A percentile compares a stretch with the other conserved stretches of the same genome.
Conservation (phyloP, 805 yeast genomes). For the Sugiyamaella qingdaonensis region DNA sequence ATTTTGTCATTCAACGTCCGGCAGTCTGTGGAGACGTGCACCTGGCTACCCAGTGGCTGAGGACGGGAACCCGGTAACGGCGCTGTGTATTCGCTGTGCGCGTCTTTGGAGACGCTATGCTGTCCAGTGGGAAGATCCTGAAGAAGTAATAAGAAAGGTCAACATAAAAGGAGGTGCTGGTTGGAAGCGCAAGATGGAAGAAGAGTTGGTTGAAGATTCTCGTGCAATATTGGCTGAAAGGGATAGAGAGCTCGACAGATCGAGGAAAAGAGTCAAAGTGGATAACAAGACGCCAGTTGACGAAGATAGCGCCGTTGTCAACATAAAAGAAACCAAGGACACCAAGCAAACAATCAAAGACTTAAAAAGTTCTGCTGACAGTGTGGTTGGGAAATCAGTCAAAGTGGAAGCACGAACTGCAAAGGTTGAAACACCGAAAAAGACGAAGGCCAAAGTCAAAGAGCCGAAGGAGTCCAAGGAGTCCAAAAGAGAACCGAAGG, state of each 20-base stretch:
- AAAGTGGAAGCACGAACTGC: constrained; percentile 10
- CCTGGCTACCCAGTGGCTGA: constrained; percentile 53
- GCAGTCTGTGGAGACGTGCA: constrained; percentile 64
- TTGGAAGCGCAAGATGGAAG: constrained; percentile 61
- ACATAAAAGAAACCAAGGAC: constrained; percentile 12
- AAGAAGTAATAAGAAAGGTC: constrained; percentile 52
- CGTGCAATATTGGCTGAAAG: constrained; percentile 28
- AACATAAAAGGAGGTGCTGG: constrained; percentile 47
- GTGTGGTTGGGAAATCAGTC: not conserved
- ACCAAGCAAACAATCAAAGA: constrained; percentile 9
- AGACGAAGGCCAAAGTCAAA: not conserved
- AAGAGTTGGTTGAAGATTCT: constrained; percentile 55
- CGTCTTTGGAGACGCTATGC: constrained; percentile 89
- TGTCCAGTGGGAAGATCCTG: constrained; percentile 77
- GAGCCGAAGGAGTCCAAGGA: not conserved
- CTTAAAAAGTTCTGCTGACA: not conserved
- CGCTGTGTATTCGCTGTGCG: constrained; percentile 83
- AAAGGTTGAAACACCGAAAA: not conserved
- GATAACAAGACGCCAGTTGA: constrained; percentile 11
- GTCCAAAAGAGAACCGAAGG: not conserved
- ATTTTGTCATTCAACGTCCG: constrained; percentile 57
- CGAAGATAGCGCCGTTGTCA: not conserved
- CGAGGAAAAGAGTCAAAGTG: constrained; percentile 14
- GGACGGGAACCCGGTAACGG: constrained; percentile 41
- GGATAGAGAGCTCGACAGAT: constrained; percentile 23